Evolutionary conservation across 2,329 filamentous ascomycete genomes (phyloP).

Genomic region (Plenodomus tracheiphilus): DNA sequence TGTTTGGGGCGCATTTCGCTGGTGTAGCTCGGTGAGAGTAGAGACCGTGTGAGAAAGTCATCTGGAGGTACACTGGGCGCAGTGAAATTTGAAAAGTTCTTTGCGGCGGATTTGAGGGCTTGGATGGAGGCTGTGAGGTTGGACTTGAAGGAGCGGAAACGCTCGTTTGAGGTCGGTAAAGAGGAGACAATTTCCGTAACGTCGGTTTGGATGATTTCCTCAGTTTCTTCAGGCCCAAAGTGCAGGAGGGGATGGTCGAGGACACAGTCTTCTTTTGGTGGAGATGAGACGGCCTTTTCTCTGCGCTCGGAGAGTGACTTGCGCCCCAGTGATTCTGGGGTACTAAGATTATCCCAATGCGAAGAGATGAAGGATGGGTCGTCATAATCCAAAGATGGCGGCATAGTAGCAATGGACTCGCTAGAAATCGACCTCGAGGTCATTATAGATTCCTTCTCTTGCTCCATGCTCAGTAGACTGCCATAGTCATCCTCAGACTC

Average conservation of each 20-base stretch:
- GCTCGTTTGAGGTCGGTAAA: slow-evolving; percentile 28
- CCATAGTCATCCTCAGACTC: slow-evolving; percentile 46
- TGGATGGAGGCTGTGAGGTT: slow-evolving; percentile 66
- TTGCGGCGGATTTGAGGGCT: slow-evolving; percentile 63
- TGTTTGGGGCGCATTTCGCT: slow-evolving; percentile 63
- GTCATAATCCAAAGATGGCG: slow-evolving; percentile 50
- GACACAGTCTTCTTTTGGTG: slow-evolving; percentile 57
- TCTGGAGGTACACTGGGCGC: slow-evolving; percentile 58
- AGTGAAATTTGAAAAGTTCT: slow-evolving; percentile 63
- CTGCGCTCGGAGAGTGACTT: slow-evolving; percentile 44
- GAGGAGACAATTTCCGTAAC: slow-evolving; percentile 26
- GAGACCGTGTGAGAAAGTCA: slow-evolving; percentile 63
- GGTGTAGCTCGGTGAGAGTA: slow-evolving; percentile 61
- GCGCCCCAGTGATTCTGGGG: slow-evolving; percentile 36
- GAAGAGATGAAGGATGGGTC: slow-evolving; percentile 52
- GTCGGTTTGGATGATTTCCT: slow-evolving; percentile 37
- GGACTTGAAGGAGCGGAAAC: slow-evolving; percentile 61
- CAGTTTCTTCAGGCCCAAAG: slow-evolving; percentile 38
- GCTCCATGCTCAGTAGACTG: slow-evolving; percentile 51
- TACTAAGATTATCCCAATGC: slow-evolving; percentile 42
- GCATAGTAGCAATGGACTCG: slow-evolving; percentile 59
- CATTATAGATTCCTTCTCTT: slow-evolving; percentile 43
- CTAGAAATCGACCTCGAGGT: slow-evolving; percentile 57
- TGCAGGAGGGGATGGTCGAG: slow-evolving; percentile 61
- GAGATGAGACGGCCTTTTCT: slow-evolving; percentile 52